Base-by-base conservation (phyloP, 768 basidiomycete genomes). In the Xanthoconium stramineum region DNA sequence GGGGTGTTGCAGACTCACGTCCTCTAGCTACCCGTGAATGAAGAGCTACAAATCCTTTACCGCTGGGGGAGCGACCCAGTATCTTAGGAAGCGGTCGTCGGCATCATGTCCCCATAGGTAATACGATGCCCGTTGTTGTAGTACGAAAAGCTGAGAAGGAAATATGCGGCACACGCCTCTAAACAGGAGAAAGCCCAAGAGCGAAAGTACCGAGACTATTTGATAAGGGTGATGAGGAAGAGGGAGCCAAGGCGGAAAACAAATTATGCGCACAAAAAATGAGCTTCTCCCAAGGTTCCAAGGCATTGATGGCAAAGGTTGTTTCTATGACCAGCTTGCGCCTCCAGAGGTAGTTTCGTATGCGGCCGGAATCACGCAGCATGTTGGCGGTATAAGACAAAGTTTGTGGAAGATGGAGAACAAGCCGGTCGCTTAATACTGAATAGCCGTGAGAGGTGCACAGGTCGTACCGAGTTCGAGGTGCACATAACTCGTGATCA, bases 211-310 rank as follows among this genome's bases (percentile, higher is more conserved):
- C 3, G 76, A 69, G 49, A 79, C 80, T 83, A 58, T 32, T 37
- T 0, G 50, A 54, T 35, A 36, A 13, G 1, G 30, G 17, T 12
- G 47, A 50, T 48, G 40, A 55, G 52, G 19, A 42, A 43, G 20
- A 35, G 3, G 38, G 15, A 38, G 17, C 1, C 17, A 52, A 29
- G 37, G 44, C 17, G 48, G 39, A 38, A 58, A 46, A 44, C 15
- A 29, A 35, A 49, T 3, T 8, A 24, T 24, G 76, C 85, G 66
- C 65, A 86, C 86, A 65, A 54, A 83, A 75, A 37, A 86, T 66
- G 45, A 80, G 63, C 63, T 84, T 83, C 76, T 88, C 88, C 87
- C 86, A 87, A 55, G 81, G 78, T 65, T 89, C 85, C 55, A 87
- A 69, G 62, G 86, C 77, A 30, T 78, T 76, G 39, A 86, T 71